A percentile compares a stretch with the other conserved stretches of the same genome.
These are phyloP conservation scores for Micractinium sp. DNA, from an alignment of 139 green algal genomes.

Conservation along the genomic window DNA sequence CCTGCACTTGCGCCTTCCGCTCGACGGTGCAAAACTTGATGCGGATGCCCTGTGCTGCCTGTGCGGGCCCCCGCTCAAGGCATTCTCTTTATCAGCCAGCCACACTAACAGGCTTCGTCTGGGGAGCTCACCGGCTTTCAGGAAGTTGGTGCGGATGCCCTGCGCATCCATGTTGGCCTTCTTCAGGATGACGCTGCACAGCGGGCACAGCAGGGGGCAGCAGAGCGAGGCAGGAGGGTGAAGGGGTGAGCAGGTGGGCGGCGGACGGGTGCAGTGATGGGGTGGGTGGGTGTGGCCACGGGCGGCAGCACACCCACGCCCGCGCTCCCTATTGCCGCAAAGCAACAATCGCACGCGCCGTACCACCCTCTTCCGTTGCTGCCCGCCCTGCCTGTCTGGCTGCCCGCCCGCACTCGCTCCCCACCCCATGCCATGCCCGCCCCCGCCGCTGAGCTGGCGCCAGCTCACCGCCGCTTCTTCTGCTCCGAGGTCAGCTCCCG, in stretches of 20 bases:
- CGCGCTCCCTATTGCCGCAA: too few species aligned
- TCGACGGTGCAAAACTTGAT: too few species aligned
- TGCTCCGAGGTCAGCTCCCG: constrained; percentile 73
- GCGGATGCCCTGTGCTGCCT: too few species aligned
- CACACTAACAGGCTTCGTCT: too few species aligned
- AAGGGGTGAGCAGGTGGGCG: background rate
- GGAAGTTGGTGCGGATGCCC: constrained; percentile 76
- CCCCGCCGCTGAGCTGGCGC: background rate
- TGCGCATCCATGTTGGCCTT: constrained; percentile 81
- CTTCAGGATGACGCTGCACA: constrained; percentile 84
- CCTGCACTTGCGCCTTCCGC: too few species aligned
- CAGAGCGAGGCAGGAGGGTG: background rate
- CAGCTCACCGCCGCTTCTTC: constrained; percentile 74
- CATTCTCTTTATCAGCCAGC: too few species aligned
- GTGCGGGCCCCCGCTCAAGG: too few species aligned
- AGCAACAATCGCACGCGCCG: too few species aligned
- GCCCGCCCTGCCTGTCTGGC: too few species aligned
- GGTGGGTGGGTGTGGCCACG: background rate
- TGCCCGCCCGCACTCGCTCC: too few species aligned
- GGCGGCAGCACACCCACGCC: background rate
- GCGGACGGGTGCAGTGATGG: background rate
- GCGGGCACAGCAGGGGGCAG: background rate
- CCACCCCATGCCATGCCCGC: too few species aligned
- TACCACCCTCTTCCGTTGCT: background rate
- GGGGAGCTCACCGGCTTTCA: constrained; percentile 55